Conservation (phyloP, 495 filamentous ascomycete species). For the Hypomontagnella submonticulosa region DNA sequence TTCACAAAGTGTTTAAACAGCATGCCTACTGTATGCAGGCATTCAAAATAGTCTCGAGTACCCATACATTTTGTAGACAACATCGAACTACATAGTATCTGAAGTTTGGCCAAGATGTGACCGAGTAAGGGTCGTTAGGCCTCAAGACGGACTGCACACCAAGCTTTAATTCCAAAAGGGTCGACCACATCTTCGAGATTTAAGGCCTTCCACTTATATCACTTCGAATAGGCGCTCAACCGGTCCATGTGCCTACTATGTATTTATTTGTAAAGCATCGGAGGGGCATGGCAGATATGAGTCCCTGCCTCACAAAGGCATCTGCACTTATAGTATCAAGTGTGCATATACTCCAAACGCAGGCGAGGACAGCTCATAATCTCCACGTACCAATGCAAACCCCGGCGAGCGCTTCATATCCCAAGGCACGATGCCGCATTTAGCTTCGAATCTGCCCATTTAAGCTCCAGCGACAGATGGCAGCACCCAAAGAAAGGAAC, state of each 20-base stretch:
- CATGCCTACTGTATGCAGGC: too few relatives aligned
- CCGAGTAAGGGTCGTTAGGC: conserved; percentile 13
- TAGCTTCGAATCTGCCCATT: conserved; percentile 9
- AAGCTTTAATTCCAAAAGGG: conserved; percentile 5
- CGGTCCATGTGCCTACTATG: too few relatives aligned
- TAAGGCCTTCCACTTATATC: conserved; percentile 6
- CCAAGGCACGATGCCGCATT: conserved; percentile 1
- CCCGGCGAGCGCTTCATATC: background rate
- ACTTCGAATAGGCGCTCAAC: background rate
- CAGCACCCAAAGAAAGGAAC: background rate
- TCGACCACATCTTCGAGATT: conserved; percentile 1
- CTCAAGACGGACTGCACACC: conserved; percentile 6
- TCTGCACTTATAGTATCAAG: too few relatives aligned
- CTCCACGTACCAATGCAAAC: background rate
- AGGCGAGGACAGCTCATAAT: background rate
- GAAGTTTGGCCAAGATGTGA: too few relatives aligned
- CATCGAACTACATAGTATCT: too few relatives aligned
- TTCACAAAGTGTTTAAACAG: background rate
- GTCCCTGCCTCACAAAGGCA: too few relatives aligned
- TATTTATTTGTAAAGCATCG: too few relatives aligned
- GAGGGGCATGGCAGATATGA: too few relatives aligned
- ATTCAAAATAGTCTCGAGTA: too few relatives aligned
- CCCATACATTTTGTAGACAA: too few relatives aligned
- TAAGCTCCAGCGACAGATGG: conserved; percentile 6
- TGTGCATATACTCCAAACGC: too few relatives aligned